phyloP scores from a whole-genome alignment of 2,329 filamentous ascomycete genomes.

The Diaporthe vexans region DNA sequence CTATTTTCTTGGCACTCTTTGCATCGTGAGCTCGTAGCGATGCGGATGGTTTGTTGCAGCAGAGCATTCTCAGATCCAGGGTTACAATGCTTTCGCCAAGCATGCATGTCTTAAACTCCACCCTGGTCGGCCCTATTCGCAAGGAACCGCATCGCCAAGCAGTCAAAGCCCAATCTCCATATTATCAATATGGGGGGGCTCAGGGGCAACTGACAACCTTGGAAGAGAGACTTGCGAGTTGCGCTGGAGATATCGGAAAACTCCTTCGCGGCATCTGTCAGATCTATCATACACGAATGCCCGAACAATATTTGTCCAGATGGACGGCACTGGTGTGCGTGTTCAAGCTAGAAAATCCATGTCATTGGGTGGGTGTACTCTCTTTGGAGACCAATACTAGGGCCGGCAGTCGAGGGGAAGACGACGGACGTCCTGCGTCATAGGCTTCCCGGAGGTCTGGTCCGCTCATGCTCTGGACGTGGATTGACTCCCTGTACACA shows the following conservation, averaged over 20 bases:
- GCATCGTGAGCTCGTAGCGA: neutral
- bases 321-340: neutral
- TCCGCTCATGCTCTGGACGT: neutral
- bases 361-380: neutral
- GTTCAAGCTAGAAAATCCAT: neutral
- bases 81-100: constrained; percentile 12
- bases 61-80: neutral
- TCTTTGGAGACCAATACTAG: neutral
- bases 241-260: neutral
- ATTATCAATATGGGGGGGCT: constrained; percentile 1
- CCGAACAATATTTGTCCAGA: neutral
- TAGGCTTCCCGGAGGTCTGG: constrained; percentile 10
- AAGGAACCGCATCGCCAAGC: neutral
- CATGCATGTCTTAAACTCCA: neutral
- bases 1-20: neutral
- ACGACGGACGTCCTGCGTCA: neutral
- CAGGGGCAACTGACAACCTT: neutral
- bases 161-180: neutral
- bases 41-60: neutral
- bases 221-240: neutral
- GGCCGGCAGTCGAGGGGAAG: neutral
- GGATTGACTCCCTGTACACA: neutral
- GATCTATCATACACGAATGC: neutral
- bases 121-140: constrained; percentile 13
- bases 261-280: neutral